Evolutionary conservation across 208 protist species (phyloP).

Genomic region (Wallacemonas sp.): DNA sequence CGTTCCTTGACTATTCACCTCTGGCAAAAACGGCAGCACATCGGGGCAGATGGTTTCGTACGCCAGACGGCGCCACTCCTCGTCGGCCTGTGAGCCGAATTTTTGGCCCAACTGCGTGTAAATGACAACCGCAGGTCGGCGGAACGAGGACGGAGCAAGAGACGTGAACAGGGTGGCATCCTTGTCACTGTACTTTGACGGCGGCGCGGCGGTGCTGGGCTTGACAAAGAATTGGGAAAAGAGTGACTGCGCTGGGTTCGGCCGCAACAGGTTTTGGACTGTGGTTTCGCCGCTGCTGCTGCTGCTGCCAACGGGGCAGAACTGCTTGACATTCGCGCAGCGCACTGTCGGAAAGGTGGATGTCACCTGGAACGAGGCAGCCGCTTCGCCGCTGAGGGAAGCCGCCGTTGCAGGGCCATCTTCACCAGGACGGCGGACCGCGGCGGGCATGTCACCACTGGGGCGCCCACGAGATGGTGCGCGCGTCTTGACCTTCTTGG

Average conservation of each 20-base stretch:
- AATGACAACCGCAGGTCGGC: conserved; percentile 78
- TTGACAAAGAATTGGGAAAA: conserved; percentile 25
- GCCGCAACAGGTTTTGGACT: conserved; percentile 18
- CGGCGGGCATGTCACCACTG: neutral
- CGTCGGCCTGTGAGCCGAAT: conserved; percentile 71
- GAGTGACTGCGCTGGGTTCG: conserved; percentile 25
- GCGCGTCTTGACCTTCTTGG: conserved; percentile 29
- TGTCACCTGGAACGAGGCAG: conserved; percentile 38
- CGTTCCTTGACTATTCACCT: conserved; percentile 17
- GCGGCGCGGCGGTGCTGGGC: conserved; percentile 5
- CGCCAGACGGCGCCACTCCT: conserved; percentile 71
- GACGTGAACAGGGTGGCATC: conserved; percentile 53
- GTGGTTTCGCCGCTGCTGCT: conserved; percentile 5
- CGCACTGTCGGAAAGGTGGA: conserved; percentile 52
- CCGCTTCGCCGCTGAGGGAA: conserved; percentile 1
- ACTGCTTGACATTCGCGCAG: conserved; percentile 59
- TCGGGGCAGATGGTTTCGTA: conserved; percentile 72
- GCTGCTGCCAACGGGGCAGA: conserved; percentile 32
- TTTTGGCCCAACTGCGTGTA: conserved; percentile 85
- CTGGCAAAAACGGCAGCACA: conserved; percentile 46
- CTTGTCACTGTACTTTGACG: conserved; percentile 37
- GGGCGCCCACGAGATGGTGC: neutral
- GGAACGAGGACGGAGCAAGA: conserved; percentile 55
- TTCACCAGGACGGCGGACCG: neutral
- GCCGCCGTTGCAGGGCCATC: neutral